A percentile compares a stretch with the other conserved stretches of the same genome.
Conservation (phyloP, 1,284 basidiomycete genomes). For the Dichomitus squalens region DNA sequence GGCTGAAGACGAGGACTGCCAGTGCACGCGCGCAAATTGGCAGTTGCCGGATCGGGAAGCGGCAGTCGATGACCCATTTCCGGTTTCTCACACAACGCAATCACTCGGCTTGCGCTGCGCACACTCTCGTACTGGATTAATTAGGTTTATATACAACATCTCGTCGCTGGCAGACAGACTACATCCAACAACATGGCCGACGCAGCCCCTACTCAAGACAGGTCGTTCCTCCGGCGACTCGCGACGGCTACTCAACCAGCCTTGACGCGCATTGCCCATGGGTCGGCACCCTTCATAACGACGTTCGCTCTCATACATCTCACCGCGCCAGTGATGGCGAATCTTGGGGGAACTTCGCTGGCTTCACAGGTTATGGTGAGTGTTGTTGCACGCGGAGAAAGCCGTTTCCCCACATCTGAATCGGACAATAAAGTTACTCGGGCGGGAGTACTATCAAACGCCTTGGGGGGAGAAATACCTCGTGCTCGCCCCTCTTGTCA, state of each 20-base stretch:
- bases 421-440: conserved; percentile 28
- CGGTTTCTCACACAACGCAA: too few relatives aligned
- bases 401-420: not conserved
- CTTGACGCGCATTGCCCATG: conserved; percentile 53
- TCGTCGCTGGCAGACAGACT: not conserved
- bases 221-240: conserved; percentile 20
- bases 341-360: conserved; percentile 62
- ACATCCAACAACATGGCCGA: conserved; percentile 8
- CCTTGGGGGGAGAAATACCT: conserved; percentile 63
- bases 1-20: not conserved
- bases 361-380: conserved; percentile 72
- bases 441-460: conserved; percentile 80
- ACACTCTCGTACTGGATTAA: not conserved
- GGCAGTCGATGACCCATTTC: too few relatives aligned
- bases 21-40: conserved; percentile 8
- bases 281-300: conserved; percentile 61
- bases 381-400: conserved; percentile 2
- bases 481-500: conserved; percentile 56
- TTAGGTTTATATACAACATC: too few relatives aligned
- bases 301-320: conserved; percentile 70
- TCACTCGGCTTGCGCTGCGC: not conserved
- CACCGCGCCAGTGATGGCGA: conserved; percentile 66
- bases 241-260: conserved; percentile 16
- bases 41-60: conserved; percentile 12
- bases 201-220: not conserved